Evolutionary conservation across 345 rosid genomes (phyloP).

Genomic region (Kernera saxatilis): DNA sequence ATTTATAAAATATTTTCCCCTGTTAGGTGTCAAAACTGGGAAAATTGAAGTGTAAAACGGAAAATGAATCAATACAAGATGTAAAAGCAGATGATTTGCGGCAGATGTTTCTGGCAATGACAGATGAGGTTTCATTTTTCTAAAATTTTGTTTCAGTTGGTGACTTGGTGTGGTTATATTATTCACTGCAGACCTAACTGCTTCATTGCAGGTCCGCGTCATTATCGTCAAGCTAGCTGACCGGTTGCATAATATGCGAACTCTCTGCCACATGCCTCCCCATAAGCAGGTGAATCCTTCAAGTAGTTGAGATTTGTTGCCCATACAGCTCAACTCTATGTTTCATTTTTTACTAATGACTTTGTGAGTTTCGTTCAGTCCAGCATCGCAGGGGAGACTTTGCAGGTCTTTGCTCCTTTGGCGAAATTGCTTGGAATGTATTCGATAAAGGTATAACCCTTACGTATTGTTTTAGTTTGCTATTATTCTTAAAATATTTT

Average conservation of each 20-base stretch:
- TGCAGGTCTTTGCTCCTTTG: constrained; percentile 96
- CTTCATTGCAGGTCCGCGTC: constrained; percentile 77
- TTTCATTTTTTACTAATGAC: constrained; percentile 18
- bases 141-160: constrained; percentile 9
- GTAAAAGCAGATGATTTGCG: constrained; percentile 98
- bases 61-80: constrained; percentile 74
- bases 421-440: constrained; percentile 98
- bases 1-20: constrained; percentile 1
- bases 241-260: constrained; percentile 98
- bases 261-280: constrained; percentile 88
- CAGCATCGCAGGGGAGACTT: constrained; percentile 94
- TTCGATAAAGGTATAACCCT: constrained; percentile 73
- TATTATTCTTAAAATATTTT: neutral
- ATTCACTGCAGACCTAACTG: constrained; percentile 12
- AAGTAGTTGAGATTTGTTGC: neutral
- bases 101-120: constrained; percentile 98
- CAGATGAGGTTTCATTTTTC: constrained; percentile 66
- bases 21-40: constrained; percentile 90
- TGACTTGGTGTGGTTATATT: constrained; percentile 7
- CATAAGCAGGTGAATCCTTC: constrained; percentile 77
- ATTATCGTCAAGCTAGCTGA: constrained; percentile 98
- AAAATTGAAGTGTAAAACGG: constrained; percentile 76
- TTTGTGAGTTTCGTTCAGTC: constrained; percentile 48
- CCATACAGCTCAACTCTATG: constrained; percentile 11
- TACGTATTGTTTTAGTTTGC: neutral